phyloP scores from a whole-genome alignment of 108 stramenopile species.

The Nitzschia inconspicua region DNA sequence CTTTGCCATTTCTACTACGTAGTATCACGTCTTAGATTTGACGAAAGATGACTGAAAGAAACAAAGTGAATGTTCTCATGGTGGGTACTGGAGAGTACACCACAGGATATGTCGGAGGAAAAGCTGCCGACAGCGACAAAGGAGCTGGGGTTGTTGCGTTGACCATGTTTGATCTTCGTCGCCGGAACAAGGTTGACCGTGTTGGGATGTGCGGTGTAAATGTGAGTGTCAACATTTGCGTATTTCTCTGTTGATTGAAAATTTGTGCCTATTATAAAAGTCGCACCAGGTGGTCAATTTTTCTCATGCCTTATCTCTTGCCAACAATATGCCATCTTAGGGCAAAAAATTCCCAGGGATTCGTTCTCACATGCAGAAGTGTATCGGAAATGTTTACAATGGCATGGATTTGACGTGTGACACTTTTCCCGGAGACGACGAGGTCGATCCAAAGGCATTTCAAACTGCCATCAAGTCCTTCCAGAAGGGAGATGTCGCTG shows the following conservation, averaged over 20 bases:
- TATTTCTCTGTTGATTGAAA: too few species aligned
- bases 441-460: constrained; percentile 85
- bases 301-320: not conserved
- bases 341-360: constrained; percentile 97
- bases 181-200: constrained; percentile 80
- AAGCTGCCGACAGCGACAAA: constrained; percentile 90
- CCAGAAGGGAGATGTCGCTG: constrained; percentile 86
- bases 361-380: constrained; percentile 88
- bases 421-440: constrained; percentile 90
- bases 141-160: constrained; percentile 99
- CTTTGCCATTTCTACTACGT: too few species aligned
- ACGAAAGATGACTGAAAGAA: not conserved
- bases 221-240: constrained; percentile 42
- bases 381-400: constrained; percentile 89
- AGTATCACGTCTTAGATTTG: not conserved
- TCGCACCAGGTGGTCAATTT: too few species aligned
- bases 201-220: constrained; percentile 97
- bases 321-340: constrained; percentile 18
- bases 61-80: constrained; percentile 85
- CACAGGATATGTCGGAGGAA: constrained; percentile 89
- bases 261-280: too few species aligned
- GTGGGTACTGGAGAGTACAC: constrained; percentile 97
- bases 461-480: constrained; percentile 62
- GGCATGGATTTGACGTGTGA: constrained; percentile 90
- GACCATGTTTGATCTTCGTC: constrained; percentile 95